Base-by-base conservation (phyloP, 1,284 basidiomycete genomes). In the Trichosporon inkin region DNA sequence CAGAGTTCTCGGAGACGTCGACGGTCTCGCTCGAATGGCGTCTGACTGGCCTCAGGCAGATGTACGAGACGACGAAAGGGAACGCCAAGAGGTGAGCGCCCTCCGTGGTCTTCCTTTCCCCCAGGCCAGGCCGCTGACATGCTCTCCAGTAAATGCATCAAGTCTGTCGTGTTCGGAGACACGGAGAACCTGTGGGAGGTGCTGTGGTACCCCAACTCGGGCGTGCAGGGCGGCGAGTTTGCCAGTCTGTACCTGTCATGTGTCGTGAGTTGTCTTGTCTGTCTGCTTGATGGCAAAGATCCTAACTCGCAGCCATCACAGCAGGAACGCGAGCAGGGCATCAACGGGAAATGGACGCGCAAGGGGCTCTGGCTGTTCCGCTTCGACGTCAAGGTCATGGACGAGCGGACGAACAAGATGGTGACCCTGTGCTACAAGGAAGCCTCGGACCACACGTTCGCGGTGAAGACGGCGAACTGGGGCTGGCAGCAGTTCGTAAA, bases 391-490 rank as follows among this genome's bases (percentile, higher is more conserved):
- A 84, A 84, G 72, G 86, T 83, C 2, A 57, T 62, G 39, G 72
- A 72, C 39, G 63, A 68, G 19, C 63, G 68, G n/a, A 62, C 61
- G n/a, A 51, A 56, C 58, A 69, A 69, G 60, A 20, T 58, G 35
- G 55, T 65, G 22, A 64, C 64, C 2, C 59, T 73, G 81, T 17
- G 88, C 62, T 74, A 80, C 51, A 92, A 90, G 72, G 90, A 92
- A 71, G 90, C 90, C 0, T 83, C 85, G 55, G 88, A 92, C 65
- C 90, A 92, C 72, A 85, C 87, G 1, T 92, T 91, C 66, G 89
- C 88, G 11, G 85, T 84, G 74, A 88, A 88, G 79, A 89, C 88
- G 4, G 86, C 86, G 41, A 90, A 90, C 71, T 90, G 89, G 88
- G 89, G 89, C 75, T 89, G 88, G 87, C 87, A 82, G 60, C 78